Evolutionary conservation across 2,329 filamentous ascomycete genomes (phyloP).

Genomic region (Fusarium secorum): DNA sequence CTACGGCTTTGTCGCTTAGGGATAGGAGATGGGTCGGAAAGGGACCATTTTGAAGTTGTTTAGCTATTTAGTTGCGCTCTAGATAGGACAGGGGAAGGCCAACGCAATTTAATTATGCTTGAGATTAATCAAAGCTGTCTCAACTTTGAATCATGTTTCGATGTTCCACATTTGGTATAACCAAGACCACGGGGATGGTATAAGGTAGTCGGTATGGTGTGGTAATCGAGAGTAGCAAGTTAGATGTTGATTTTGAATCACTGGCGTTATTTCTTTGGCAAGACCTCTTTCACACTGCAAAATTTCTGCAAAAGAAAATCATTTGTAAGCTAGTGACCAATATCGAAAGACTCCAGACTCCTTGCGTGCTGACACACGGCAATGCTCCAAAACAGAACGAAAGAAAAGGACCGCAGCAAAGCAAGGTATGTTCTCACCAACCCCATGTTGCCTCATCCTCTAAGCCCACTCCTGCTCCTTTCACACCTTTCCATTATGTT

Average conservation of each 20-base stretch:
- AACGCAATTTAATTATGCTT: background rate
- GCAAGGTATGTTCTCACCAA: conserved; percentile 23
- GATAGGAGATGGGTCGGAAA: background rate
- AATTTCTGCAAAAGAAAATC: background rate
- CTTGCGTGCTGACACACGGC: conserved; percentile 23
- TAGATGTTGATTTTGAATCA: background rate
- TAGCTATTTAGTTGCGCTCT: no score
- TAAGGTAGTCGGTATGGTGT: background rate
- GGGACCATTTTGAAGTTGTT: background rate
- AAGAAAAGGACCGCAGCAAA: background rate
- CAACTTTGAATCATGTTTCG: background rate
- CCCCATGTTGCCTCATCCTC: background rate
- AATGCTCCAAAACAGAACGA: background rate
- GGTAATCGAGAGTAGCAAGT: background rate
- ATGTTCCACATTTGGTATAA: background rate
- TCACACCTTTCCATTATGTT: background rate
- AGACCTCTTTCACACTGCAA: background rate
- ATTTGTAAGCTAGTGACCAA: background rate
- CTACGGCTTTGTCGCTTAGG: background rate
- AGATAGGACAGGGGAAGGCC: background rate
- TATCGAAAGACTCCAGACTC: conserved; percentile 21
- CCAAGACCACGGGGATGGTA: no score
- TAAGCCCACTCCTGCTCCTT: background rate
- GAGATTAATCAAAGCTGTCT: background rate
- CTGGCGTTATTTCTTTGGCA: background rate